phyloP scores from a whole-genome alignment of 345 rosid genomes.

The Brassica cretica region DNA sequence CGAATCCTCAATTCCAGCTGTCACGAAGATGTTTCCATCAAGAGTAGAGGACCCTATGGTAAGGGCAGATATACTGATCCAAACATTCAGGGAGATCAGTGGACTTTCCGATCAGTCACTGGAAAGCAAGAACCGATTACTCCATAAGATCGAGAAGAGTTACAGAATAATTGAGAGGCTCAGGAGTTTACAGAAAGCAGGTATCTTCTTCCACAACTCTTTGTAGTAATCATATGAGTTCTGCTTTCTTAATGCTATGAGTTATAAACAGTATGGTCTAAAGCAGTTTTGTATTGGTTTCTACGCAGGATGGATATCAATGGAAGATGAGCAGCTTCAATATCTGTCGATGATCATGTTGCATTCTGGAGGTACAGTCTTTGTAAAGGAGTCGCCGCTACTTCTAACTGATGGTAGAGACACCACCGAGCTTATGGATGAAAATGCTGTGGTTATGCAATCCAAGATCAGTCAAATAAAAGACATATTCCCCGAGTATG shows the following conservation, averaged over 20 bases:
- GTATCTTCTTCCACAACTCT: slow-evolving; percentile 39
- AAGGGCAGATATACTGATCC: slow-evolving; percentile 81
- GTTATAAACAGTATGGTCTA: slow-evolving; percentile 3
- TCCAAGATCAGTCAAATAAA: slow-evolving; percentile 89
- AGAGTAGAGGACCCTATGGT: slow-evolving; percentile 86
- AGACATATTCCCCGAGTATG: slow-evolving; percentile 90
- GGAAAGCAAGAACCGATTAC: slow-evolving; percentile 57
- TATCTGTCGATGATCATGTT: slow-evolving; percentile 68
- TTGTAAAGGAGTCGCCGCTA: slow-evolving; percentile 39
- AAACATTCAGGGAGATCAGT: slow-evolving; percentile 73
- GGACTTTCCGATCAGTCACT: slow-evolving; percentile 54
- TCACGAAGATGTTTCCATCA: slow-evolving; percentile 82
- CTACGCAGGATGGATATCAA: slow-evolving; percentile 73
- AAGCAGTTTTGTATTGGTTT: slow-evolving; percentile 26
- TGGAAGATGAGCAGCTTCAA: slow-evolving; percentile 81
- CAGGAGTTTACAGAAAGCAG: slow-evolving; percentile 62
- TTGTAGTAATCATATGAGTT: neutral
- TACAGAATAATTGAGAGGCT: slow-evolving; percentile 58
- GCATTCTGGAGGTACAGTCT: slow-evolving; percentile 38
- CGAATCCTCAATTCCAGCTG: slow-evolving; percentile 44
- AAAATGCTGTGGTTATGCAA: slow-evolving; percentile 66
- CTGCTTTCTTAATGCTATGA: slow-evolving; percentile 11
- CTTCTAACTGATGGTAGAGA: slow-evolving; percentile 38
- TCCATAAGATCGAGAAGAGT: slow-evolving; percentile 61
- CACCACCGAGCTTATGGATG: slow-evolving; percentile 53